phyloP scores from a whole-genome alignment of 306 rosid genomes.

The Benincasa hispida region DNA sequence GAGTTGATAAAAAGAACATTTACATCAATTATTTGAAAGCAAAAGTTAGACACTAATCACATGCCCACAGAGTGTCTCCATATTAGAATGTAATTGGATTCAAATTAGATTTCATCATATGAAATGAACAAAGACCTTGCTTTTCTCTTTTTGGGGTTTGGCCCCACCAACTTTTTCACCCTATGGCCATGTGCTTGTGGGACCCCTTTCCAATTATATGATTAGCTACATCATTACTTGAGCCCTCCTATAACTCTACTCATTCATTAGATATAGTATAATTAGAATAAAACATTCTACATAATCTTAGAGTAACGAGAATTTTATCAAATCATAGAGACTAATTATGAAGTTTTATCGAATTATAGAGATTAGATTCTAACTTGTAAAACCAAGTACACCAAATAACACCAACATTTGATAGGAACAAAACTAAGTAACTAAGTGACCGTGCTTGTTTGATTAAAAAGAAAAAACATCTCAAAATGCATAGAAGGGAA shows the following conservation, averaged over 20 bases:
- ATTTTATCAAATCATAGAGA: too few species aligned
- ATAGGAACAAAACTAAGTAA: neutral
- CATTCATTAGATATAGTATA: too few species aligned
- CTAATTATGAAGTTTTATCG: too few species aligned
- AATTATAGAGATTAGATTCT: too few species aligned
- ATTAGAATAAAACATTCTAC: too few species aligned
- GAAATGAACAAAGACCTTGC: neutral
- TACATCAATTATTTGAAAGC: neutral
- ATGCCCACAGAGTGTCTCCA: neutral
- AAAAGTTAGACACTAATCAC: neutral
- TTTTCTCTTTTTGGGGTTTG: neutral
- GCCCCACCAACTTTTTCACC: neutral
- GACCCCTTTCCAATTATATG: conserved; percentile 26
- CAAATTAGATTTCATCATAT: neutral
- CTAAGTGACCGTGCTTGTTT: conserved; percentile 3
- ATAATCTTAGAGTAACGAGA: too few species aligned
- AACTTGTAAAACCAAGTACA: neutral
- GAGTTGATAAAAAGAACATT: neutral
- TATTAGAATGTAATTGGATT: neutral
- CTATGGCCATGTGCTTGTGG: conserved; percentile 31
- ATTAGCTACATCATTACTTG: conserved; percentile 18
- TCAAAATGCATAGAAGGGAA: conserved; percentile 16
- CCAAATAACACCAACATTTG: neutral
- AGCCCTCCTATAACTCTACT: neutral
- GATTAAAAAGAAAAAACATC: conserved; percentile 18